These are phyloP conservation scores for Apiospora saccharicola DNA, from an alignment of 2,329 filamentous ascomycete genomes.

Conservation along the genomic window DNA sequence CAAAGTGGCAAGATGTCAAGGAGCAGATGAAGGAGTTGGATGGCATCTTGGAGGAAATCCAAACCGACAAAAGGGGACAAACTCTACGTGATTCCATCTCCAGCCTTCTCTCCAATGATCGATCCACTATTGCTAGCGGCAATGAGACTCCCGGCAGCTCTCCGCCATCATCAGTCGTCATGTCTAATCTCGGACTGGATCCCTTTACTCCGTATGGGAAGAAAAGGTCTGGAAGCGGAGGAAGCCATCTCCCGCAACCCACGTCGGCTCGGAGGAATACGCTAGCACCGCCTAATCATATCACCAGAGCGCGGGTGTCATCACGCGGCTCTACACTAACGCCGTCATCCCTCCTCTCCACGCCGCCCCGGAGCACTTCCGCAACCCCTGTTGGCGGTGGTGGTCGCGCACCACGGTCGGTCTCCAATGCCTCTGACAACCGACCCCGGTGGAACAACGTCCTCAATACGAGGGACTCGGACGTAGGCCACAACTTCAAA, in stretches of 20 bases:
- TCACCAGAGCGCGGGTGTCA: constrained; percentile 50
- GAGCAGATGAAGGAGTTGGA: constrained; percentile 82
- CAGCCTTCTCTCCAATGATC: constrained; percentile 86
- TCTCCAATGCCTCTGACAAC: constrained; percentile 54
- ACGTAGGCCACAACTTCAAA: constrained; percentile 74
- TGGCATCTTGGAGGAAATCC: constrained; percentile 74
- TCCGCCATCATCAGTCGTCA: constrained; percentile 67
- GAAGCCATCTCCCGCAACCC: constrained; percentile 55
- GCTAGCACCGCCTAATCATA: constrained; percentile 50
- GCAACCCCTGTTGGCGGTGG: constrained; percentile 55
- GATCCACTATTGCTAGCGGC: constrained; percentile 73
- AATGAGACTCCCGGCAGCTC: constrained; percentile 76
- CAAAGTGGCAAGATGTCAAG: constrained; percentile 81
- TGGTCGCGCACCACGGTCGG: constrained; percentile 52
- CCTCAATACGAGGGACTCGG: constrained; percentile 68
- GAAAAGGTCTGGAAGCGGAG: constrained; percentile 57
- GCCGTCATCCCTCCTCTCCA: constrained; percentile 39
- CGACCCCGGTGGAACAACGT: constrained; percentile 78
- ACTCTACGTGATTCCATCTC: constrained; percentile 92
- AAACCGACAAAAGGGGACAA: constrained; percentile 68
- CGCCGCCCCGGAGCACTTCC: constrained; percentile 51
- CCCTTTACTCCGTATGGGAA: constrained; percentile 53
- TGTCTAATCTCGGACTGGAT: constrained; percentile 62
- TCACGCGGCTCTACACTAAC: constrained; percentile 55
- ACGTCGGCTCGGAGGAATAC: constrained; percentile 50